phyloP scores from a whole-genome alignment of 1,284 basidiomycete genomes.

The Microbotryomycetes sp. region DNA sequence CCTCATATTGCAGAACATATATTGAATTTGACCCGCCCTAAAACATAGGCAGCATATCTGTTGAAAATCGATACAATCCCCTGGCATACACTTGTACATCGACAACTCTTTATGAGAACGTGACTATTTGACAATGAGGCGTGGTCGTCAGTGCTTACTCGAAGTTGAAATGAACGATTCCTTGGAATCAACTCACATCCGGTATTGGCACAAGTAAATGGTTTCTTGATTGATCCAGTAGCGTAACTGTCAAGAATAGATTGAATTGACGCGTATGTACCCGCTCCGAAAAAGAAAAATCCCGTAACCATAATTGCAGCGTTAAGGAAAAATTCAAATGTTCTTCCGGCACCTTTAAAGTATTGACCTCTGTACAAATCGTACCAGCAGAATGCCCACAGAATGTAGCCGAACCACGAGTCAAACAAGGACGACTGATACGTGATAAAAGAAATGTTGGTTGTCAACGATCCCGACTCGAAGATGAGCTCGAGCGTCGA shows the following conservation, averaged over 20 bases:
- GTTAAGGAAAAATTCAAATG: slow-evolving; percentile 40
- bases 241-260: slow-evolving; percentile 46
- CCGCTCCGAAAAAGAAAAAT: slow-evolving; percentile 48
- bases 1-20: too few species aligned
- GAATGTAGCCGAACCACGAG: slow-evolving; percentile 44
- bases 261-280: slow-evolving; percentile 47
- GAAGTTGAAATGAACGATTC: too few species aligned
- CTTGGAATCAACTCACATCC: slow-evolving; percentile 11
- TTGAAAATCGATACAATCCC: too few species aligned
- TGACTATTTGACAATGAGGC: too few species aligned
- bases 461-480: slow-evolving; percentile 40
- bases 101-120: too few species aligned
- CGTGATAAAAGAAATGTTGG: neutral
- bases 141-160: too few species aligned
- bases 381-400: slow-evolving; percentile 44
- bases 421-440: slow-evolving; percentile 11
- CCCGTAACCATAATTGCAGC: slow-evolving; percentile 44
- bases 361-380: slow-evolving; percentile 43
- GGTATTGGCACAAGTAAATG: slow-evolving; percentile 21
- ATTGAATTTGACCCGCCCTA: too few species aligned
- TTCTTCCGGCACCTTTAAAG: slow-evolving; percentile 24
- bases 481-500: slow-evolving; percentile 47
- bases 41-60: too few species aligned
- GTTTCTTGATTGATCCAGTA: slow-evolving; percentile 19
- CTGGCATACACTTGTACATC: too few species aligned